Conservation (phyloP, 2,329 filamentous ascomycete genomes). For the Trichophyton rubrum region DNA sequence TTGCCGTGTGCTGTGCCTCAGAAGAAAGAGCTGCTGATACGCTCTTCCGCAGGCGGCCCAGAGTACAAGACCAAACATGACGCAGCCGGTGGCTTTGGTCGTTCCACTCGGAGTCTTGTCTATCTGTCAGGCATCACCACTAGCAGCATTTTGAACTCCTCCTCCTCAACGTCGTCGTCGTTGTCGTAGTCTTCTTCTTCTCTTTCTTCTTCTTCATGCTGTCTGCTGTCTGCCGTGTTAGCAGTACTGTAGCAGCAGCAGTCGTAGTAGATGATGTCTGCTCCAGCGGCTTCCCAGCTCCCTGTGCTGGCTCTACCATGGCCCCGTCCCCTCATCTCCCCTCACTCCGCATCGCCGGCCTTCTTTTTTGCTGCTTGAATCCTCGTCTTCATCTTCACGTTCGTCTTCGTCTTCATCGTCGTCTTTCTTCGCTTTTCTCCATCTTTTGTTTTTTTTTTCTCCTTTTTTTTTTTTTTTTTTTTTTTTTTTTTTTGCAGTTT, state of each 20-base stretch:
- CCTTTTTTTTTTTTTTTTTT: slow-evolving; percentile 5
- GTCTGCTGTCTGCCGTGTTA: background rate
- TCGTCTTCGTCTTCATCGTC: background rate
- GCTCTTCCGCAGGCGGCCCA: background rate
- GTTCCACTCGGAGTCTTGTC: background rate
- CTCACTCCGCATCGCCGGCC: background rate
- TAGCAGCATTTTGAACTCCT: background rate
- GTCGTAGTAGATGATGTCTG: background rate
- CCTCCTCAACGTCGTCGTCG: too few relatives aligned
- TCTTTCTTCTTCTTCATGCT: too few relatives aligned
- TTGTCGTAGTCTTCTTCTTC: background rate
- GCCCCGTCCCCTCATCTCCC: background rate
- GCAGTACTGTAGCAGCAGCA: too few relatives aligned
- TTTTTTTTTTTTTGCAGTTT: slow-evolving; percentile 3
- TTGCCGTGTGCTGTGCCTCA: background rate
- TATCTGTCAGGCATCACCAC: background rate
- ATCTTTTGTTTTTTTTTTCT: slow-evolving; percentile 12
- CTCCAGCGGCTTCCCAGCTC: background rate
- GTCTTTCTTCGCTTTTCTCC: background rate
- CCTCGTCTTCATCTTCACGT: background rate
- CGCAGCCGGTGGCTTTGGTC: background rate
- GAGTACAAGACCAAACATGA: background rate
- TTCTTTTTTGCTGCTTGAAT: background rate
- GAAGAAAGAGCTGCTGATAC: background rate
- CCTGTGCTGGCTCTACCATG: background rate